Evolutionary conservation across 441 rosid species (phyloP).

Genomic region (Euphorbia celastroides): DNA sequence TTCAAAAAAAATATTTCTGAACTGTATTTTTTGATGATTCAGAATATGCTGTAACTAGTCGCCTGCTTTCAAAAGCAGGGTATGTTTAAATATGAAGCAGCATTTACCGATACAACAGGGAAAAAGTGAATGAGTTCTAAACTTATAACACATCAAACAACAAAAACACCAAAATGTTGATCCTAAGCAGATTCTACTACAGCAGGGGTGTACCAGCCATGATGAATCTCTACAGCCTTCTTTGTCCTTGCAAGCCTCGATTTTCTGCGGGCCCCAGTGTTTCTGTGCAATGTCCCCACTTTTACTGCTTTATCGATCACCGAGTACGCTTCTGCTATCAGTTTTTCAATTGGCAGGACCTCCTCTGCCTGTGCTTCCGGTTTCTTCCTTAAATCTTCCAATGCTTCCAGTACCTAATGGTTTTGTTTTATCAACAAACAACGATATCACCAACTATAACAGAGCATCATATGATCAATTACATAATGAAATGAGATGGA

Average conservation of each 20-base stretch:
- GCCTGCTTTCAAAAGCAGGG: no score
- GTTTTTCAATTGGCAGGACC: conserved; percentile 59
- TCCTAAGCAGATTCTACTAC: conserved; percentile 17
- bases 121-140: no score
- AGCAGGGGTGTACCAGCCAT: conserved; percentile 74
- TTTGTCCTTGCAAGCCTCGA: conserved; percentile 87
- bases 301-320: conserved; percentile 79
- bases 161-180: no score
- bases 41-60: no score
- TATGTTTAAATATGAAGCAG: no score
- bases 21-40: no score
- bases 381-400: conserved; percentile 72
- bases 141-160: no score
- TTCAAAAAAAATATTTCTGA: no score
- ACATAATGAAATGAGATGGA: neutral
- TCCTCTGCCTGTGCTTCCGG: conserved; percentile 67
- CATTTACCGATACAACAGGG: no score
- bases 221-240: conserved; percentile 78
- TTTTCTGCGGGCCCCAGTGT: conserved; percentile 76
- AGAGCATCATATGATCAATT: neutral
- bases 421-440: neutral
- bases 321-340: conserved; percentile 81
- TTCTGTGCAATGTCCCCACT: conserved; percentile 63
- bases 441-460: no score
- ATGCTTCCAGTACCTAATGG: conserved; percentile 63